A percentile compares a stretch with the other conserved stretches of the same genome.
phyloP scores from a whole-genome alignment of 208 protist genomes.

The Trypanosoma caninum region DNA sequence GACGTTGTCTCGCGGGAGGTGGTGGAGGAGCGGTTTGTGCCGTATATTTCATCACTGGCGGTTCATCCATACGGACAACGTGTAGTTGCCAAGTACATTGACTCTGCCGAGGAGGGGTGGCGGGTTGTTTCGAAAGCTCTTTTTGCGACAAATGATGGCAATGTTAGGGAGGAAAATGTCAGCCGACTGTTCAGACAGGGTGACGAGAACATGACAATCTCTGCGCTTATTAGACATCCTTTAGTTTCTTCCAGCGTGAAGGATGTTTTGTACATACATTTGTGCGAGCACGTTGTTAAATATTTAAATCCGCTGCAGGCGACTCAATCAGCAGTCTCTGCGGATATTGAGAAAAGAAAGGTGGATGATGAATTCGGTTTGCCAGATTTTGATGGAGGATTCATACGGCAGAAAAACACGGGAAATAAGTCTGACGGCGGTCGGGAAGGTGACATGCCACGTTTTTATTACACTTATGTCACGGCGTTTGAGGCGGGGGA shows the following conservation, averaged over 20 bases:
- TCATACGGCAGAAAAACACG: neutral
- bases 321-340: neutral
- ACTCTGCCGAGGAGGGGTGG: constrained; percentile 31
- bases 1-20: constrained; percentile 56
- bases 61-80: constrained; percentile 68
- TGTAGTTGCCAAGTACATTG: constrained; percentile 75
- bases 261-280: constrained; percentile 73
- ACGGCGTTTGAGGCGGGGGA: constrained; percentile 74
- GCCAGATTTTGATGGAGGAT: constrained; percentile 77
- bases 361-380: constrained; percentile 47
- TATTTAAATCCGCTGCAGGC: constrained; percentile 41
- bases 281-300: constrained; percentile 59
- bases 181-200: constrained; percentile 29
- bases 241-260: constrained; percentile 53
- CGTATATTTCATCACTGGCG: constrained; percentile 33
- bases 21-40: constrained; percentile 46
- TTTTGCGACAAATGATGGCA: constrained; percentile 22
- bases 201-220: constrained; percentile 66
- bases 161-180: constrained; percentile 24
- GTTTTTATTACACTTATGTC: constrained; percentile 55
- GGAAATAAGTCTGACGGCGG: neutral
- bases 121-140: constrained; percentile 28
- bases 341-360: constrained; percentile 1
- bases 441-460: neutral
- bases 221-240: constrained; percentile 60